Conservation (phyloP, 345 rosid genomes). For the Citrus medica region DNA sequence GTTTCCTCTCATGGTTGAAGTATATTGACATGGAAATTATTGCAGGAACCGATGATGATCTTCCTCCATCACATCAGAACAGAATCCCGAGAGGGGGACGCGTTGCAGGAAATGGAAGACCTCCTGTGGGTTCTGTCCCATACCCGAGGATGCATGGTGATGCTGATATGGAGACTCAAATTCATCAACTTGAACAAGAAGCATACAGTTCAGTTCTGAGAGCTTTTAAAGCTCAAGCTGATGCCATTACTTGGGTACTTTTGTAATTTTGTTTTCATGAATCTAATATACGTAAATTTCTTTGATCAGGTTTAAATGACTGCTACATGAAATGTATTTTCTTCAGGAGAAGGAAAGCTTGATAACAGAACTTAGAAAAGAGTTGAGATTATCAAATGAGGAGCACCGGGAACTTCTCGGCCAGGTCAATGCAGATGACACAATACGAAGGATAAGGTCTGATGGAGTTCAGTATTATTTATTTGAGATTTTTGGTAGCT, state of each 20-base stretch:
- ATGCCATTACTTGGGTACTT: slow-evolving; percentile 91
- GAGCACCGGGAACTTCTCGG: slow-evolving; percentile 87
- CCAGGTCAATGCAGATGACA: slow-evolving; percentile 71
- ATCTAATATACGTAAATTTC: slow-evolving; percentile 21
- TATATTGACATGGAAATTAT: background rate
- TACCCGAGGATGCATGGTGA: slow-evolving; percentile 72
- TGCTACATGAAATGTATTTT: slow-evolving; percentile 29
- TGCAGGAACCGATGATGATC: slow-evolving; percentile 89
- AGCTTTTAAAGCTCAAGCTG: slow-evolving; percentile 95
- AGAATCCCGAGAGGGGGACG: slow-evolving; percentile 65
- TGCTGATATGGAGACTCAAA: slow-evolving; percentile 80
- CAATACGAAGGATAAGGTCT: slow-evolving; percentile 68
- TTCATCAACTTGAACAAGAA: slow-evolving; percentile 88
- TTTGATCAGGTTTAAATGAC: slow-evolving; percentile 32
- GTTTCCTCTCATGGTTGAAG: background rate
- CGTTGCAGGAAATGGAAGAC: slow-evolving; percentile 61
- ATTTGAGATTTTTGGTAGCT: slow-evolving; percentile 9
- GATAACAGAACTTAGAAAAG: slow-evolving; percentile 83
- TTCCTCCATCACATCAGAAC: slow-evolving; percentile 69
- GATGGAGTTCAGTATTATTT: slow-evolving; percentile 9
- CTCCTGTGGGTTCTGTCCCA: slow-evolving; percentile 45
- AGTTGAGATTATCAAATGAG: slow-evolving; percentile 75
- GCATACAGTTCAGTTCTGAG: slow-evolving; percentile 74
- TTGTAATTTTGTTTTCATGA: slow-evolving; percentile 9
- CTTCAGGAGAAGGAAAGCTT: slow-evolving; percentile 85